A percentile compares a stretch with the other conserved stretches of the same genome.
These are phyloP conservation scores for Trichoderma brevicompactum DNA, from an alignment of 2,329 filamentous ascomycete genomes.

Conservation along the genomic window DNA sequence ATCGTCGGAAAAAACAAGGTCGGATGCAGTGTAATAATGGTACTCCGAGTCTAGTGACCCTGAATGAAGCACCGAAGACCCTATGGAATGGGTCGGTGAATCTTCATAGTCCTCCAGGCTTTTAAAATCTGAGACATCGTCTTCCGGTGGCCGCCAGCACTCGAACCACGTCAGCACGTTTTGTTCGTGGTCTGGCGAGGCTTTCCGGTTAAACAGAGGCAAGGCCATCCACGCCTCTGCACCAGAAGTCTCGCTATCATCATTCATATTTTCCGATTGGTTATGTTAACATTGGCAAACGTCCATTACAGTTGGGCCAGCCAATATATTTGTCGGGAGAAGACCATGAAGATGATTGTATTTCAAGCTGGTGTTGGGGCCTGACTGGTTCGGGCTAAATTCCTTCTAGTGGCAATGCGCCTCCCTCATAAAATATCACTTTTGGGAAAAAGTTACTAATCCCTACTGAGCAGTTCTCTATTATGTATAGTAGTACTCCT, in stretches of 20 bases:
- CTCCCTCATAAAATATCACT: neutral
- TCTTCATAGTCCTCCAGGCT: neutral
- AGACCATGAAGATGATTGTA: neutral
- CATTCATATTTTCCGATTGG: neutral
- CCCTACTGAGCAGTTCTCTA: neutral
- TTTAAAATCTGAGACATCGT: neutral
- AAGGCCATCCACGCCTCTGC: neutral
- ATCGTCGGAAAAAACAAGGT: neutral
- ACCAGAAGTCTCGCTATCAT: neutral
- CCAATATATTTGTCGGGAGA: neutral
- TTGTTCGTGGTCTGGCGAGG: neutral
- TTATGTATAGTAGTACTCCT: neutral
- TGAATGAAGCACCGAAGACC: neutral
- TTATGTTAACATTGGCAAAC: neutral
- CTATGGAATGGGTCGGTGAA: neutral
- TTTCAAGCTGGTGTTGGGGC: neutral
- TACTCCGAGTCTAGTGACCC: neutral
- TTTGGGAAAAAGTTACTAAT: neutral
- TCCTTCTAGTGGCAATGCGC: neutral
- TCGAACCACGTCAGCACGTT: neutral
- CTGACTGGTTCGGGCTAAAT: neutral
- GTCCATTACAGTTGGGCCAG: neutral
- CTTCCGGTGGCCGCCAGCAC: neutral
- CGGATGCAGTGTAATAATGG: neutral
- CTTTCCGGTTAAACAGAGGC: neutral